Base-by-base conservation (phyloP, 176 grass and related monocot genomes). In the Metroxylon sagu region DNA sequence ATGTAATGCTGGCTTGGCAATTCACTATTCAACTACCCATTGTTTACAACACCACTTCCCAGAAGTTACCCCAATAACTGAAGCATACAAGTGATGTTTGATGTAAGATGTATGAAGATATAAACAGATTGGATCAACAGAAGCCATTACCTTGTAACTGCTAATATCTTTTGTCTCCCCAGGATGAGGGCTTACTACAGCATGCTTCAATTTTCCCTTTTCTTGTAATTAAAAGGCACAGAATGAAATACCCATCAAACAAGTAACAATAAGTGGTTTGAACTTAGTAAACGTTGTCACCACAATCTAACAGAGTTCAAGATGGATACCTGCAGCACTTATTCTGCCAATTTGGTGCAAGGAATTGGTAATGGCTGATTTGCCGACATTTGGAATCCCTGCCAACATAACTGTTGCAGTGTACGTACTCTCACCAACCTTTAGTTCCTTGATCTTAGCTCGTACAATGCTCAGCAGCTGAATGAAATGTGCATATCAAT, bases 321-420 rank as follows among this genome's bases (percentile, higher is more conserved):
- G 30, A 56, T 49, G 58, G n/a, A 65, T 74, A 85, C 81, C 89
- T 82, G 72, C 65, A 64, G 89, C 81, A 1, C 29, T 69, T 61
- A 85, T 74, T 69, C 89, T 89, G 49, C 85, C 89, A 71, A 85
- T 82, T 75, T 82, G 78, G 71, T 89, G 89, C 78, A 89, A 79
- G 0, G 55, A 67, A 53, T 89, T 89, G 66, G 68, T 57, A 2
- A 95, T 80, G 35, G 85, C 68, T 5, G 85, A 95, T 56, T 89
- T 95, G 26, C 89, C 89, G 64, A 89, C 85, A 48, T 95, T 95
- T 19, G 85, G 89, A 56, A 95, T 80, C 25, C 85, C 89, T 8
- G 79, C 81, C 49, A 89, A 69, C 55, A 95, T 75, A 43, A 88
- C 69, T 4, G 84, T 82, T 65, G 65, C 81, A 0, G 72, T 80